Percentiles rank a stretch among this genome's conserved stretches.
phyloP scores from a whole-genome alignment of 2,329 filamentous ascomycete species.

The Ramularia collo-cygni region DNA sequence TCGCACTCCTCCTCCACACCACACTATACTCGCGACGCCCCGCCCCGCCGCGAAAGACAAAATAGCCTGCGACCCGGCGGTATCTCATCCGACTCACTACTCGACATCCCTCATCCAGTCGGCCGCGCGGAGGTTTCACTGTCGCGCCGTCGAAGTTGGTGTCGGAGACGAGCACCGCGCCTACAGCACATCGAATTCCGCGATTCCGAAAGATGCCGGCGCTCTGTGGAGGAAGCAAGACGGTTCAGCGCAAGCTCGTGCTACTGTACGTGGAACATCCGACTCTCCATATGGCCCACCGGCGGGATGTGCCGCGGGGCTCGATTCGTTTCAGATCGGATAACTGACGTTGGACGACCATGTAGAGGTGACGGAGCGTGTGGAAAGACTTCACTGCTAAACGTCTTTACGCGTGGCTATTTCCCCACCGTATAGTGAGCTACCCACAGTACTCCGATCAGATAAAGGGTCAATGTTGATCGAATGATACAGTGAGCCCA shows the following conservation, averaged over 20 bases:
- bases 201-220: slow-evolving; percentile 31
- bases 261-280: slow-evolving; percentile 59
- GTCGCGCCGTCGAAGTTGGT: too few relatives aligned
- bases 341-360: slow-evolving; percentile 5
- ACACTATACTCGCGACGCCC: too few relatives aligned
- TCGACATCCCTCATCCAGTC: not conserved
- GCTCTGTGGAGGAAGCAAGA: slow-evolving; percentile 53
- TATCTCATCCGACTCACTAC: too few relatives aligned
- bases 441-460: not conserved
- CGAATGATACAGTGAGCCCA: slow-evolving; percentile 61
- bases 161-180: too few relatives aligned
- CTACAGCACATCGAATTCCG: too few relatives aligned
- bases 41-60: not conserved
- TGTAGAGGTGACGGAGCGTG: slow-evolving; percentile 86
- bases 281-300: not conserved
- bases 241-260: slow-evolving; percentile 92
- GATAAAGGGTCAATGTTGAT: not conserved
- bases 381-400: slow-evolving; percentile 93
- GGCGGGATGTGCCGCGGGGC: not conserved
- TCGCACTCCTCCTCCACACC: too few relatives aligned
- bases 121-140: too few relatives aligned
- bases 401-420: slow-evolving; percentile 97
- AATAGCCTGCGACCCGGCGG: too few relatives aligned
- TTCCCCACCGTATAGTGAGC: slow-evolving; percentile 91
- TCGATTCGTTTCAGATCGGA: too few relatives aligned